Evolutionary conservation across 805 yeast species (phyloP).

Genomic region (Torulaspora quercuum): DNA sequence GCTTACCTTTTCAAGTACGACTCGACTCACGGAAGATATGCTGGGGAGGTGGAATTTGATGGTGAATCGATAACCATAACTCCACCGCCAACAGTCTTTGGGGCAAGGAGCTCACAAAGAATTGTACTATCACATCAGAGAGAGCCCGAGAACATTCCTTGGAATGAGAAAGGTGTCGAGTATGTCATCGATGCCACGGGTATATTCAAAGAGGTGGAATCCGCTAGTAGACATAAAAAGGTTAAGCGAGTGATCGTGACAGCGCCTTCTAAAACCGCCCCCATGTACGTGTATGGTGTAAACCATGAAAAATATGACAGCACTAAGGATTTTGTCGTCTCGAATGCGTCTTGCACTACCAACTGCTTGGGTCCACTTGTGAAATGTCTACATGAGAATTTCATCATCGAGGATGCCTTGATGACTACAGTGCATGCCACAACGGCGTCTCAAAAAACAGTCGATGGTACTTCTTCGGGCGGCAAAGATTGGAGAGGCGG

Average conservation of each 20-base stretch:
- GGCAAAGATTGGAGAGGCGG: constrained; percentile 99
- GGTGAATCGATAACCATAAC: constrained; percentile 50
- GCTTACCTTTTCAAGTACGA: constrained; percentile 95
- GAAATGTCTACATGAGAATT: constrained; percentile 79
- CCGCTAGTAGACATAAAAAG: constrained; percentile 77
- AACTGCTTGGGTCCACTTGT: constrained; percentile 94
- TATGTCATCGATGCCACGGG: constrained; percentile 92
- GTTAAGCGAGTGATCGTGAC: constrained; percentile 94
- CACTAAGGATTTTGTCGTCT: constrained; percentile 63
- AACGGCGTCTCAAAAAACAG: constrained; percentile 95
- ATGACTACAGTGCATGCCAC: constrained; percentile 96
- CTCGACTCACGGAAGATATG: constrained; percentile 84
- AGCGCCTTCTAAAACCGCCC: constrained; percentile 91
- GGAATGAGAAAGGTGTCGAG: constrained; percentile 81
- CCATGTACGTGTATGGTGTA: constrained; percentile 93
- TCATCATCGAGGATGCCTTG: constrained; percentile 86
- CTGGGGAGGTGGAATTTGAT: constrained; percentile 63
- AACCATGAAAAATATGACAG: constrained; percentile 75
- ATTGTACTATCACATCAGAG: constrained; percentile 42
- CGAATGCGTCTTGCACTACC: constrained; percentile 95
- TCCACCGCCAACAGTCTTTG: constrained; percentile 47
- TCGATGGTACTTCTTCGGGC: constrained; percentile 79
- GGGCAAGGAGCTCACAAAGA: constrained; percentile 38
- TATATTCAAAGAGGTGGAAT: constrained; percentile 79
- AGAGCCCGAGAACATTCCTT: constrained; percentile 84